These are phyloP conservation scores for Arthroderma sp. DNA, from an alignment of 2,329 filamentous ascomycete genomes.

Conservation along the genomic window DNA sequence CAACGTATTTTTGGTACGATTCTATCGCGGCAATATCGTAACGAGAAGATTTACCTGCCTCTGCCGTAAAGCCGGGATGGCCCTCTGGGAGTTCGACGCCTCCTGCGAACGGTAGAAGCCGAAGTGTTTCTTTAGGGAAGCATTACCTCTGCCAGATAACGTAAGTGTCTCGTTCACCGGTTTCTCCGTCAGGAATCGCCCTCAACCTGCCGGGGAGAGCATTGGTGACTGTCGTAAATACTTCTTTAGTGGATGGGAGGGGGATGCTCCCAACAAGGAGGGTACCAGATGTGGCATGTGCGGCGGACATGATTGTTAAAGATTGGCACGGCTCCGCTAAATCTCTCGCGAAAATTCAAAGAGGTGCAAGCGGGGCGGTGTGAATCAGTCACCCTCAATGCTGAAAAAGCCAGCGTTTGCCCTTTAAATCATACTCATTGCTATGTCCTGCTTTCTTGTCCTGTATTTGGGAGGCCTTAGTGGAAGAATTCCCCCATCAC, in stretches of 20 bases:
- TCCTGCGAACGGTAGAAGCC: constrained; percentile 5
- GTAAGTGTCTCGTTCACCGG: constrained; percentile 22
- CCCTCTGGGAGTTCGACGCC: neutral
- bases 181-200: constrained; percentile 32
- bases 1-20: constrained; percentile 17
- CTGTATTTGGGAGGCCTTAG: too few relatives aligned
- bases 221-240: constrained; percentile 19
- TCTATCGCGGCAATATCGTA: constrained; percentile 19
- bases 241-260: constrained; percentile 19
- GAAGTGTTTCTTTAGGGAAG: constrained; percentile 15
- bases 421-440: too few relatives aligned
- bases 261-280: constrained; percentile 27
- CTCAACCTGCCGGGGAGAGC: constrained; percentile 22
- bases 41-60: constrained; percentile 10
- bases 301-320: neutral
- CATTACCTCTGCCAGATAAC: constrained; percentile 21
- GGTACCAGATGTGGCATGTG: too few relatives aligned
- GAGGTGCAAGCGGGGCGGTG: too few relatives aligned
- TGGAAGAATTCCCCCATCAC: too few relatives aligned
- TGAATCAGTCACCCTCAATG: too few relatives aligned
- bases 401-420: too few relatives aligned
- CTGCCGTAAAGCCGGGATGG: constrained; percentile 6
- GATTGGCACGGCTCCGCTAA: neutral
- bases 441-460: too few relatives aligned
- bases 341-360: too few relatives aligned